Percentiles rank a stretch among this genome's conserved stretches.
Evolutionary conservation across 179 eudicot genomes (phyloP).

Genomic region (Beta lomatogona): DNA sequence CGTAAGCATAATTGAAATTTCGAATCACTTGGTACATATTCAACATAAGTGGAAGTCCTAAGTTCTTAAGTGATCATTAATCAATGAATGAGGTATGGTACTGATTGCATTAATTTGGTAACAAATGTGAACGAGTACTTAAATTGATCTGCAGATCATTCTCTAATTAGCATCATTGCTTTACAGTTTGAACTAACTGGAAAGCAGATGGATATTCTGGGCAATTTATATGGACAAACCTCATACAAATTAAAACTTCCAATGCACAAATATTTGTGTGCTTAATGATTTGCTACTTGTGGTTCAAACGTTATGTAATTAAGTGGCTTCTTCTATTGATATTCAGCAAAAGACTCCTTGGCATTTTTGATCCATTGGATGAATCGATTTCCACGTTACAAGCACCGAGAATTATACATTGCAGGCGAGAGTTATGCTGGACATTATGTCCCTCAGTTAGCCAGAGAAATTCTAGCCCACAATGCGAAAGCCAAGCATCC

Average conservation of each 20-base stretch:
- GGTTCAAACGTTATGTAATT: neutral
- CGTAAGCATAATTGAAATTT: too few relatives aligned
- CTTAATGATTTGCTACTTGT: neutral
- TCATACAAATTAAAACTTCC: neutral
- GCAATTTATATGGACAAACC: neutral
- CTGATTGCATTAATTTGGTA: too few relatives aligned
- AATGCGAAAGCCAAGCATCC: constrained; percentile 36
- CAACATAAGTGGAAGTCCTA: too few relatives aligned
- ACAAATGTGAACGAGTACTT: too few relatives aligned
- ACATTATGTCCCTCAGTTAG: constrained; percentile 53
- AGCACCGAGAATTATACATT: constrained; percentile 37
- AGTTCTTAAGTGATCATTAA: too few relatives aligned
- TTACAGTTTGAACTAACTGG: too few relatives aligned
- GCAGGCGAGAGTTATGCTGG: constrained; percentile 56
- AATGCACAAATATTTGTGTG: neutral
- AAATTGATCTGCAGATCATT: too few relatives aligned
- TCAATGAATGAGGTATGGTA: too few relatives aligned
- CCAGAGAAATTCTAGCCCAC: constrained; percentile 35
- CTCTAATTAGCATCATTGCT: too few relatives aligned
- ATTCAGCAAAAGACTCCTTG: constrained; percentile 43
- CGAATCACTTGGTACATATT: too few relatives aligned
- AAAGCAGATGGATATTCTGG: neutral
- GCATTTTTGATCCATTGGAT: constrained; percentile 42
- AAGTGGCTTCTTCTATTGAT: neutral
- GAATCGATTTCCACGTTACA: constrained; percentile 45